Evolutionary conservation across 495 filamentous ascomycete genomes (phyloP).

Genomic region (Neurospora sp.): DNA sequence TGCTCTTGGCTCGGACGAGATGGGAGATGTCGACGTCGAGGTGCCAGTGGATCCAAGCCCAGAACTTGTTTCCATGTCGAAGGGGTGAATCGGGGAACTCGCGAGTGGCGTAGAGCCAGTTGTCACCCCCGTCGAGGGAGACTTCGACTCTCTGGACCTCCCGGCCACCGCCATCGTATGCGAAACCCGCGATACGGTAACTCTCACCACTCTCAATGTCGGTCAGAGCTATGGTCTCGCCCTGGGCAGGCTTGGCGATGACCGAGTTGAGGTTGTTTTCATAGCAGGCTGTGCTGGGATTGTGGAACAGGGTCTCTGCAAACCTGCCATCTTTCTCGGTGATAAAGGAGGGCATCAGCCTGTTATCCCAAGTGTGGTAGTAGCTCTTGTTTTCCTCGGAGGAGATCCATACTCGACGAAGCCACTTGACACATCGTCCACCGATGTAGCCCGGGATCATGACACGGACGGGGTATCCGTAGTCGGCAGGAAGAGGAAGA

Average conservation of each 20-base stretch:
- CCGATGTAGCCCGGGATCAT: constrained; percentile 9
- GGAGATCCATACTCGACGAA: constrained; percentile 7
- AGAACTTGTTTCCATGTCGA: constrained; percentile 8
- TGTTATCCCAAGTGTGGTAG: constrained; percentile 11
- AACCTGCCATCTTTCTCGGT: constrained; percentile 3
- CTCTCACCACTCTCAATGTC: background rate
- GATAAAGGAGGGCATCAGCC: constrained; percentile 4
- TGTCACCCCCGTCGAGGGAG: constrained; percentile 2
- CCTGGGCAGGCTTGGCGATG: constrained; percentile 2
- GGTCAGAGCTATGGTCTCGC: background rate
- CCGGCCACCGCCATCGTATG: constrained; percentile 4
- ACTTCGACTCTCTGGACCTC: constrained; percentile 12
- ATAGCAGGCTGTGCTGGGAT: constrained; percentile 3
- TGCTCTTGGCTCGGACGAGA: constrained; percentile 1
- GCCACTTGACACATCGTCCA: constrained; percentile 11
- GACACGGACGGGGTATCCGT: constrained; percentile 11
- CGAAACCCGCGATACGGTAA: constrained; percentile 5
- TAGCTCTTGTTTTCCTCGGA: constrained; percentile 6
- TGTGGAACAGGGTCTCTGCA: constrained; percentile 3
- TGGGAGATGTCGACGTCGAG: constrained; percentile 7
- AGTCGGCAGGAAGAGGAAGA: constrained; percentile 11
- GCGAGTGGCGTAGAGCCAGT: constrained; percentile 2
- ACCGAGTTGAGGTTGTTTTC: constrained; percentile 8
- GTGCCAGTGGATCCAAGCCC: constrained; percentile 9
- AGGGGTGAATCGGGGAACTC: constrained; percentile 4